These are phyloP conservation scores for Sporothrix mexicana DNA, from an alignment of 2,329 filamentous ascomycete genomes.

Conservation along the genomic window DNA sequence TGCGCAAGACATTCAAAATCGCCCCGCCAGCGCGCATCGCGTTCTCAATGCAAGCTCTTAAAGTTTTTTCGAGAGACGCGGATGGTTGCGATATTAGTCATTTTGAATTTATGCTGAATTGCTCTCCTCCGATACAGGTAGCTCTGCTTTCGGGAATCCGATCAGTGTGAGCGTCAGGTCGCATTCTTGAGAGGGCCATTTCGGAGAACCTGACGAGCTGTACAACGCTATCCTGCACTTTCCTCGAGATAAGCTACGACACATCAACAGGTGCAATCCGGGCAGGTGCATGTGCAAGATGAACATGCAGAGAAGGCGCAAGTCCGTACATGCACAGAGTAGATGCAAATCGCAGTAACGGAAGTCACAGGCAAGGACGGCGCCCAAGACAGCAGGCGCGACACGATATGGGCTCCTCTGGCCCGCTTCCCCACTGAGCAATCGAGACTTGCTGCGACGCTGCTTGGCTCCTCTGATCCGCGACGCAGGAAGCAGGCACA, in stretches of 20 bases:
- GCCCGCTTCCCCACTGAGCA: conserved; percentile 32
- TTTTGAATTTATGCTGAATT: not conserved
- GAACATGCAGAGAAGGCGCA: not conserved
- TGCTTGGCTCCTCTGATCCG: conserved; percentile 29
- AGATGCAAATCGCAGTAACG: conserved; percentile 26
- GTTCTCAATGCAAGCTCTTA: conserved; percentile 18
- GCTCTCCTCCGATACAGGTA: not conserved
- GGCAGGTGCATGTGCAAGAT: too few species aligned
- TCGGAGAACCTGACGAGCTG: too few species aligned
- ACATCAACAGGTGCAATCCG: too few species aligned
- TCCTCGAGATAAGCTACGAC: too few species aligned
- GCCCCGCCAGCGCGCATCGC: conserved; percentile 14
- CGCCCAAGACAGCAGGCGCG: not conserved
- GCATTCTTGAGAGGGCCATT: too few species aligned
- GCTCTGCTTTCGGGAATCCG: too few species aligned
- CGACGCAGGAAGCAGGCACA: not conserved
- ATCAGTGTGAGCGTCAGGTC: too few species aligned
- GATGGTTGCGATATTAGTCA: not conserved
- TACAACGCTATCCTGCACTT: too few species aligned
- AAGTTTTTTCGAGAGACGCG: not conserved
- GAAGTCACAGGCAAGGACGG: conserved; percentile 24
- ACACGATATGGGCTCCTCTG: conserved; percentile 18
- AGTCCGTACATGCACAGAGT: not conserved
- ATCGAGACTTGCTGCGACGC: conserved; percentile 20
- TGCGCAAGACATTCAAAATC: not conserved